Conservation (phyloP, 352 stramenopile species). For the Peronospora destructor region DNA sequence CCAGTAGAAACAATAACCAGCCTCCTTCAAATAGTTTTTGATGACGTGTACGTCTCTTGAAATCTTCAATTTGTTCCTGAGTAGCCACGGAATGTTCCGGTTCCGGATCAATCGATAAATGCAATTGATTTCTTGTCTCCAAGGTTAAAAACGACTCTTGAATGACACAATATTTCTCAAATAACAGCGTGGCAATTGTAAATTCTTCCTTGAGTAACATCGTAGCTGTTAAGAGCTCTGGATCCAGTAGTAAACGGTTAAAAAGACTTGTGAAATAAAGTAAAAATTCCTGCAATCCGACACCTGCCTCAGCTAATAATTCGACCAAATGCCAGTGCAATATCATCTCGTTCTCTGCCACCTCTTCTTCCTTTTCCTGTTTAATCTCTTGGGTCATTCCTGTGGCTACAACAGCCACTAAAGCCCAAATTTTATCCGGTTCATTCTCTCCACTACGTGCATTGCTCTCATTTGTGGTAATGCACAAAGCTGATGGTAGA, state of each 20-base stretch:
- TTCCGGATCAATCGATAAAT: conserved; percentile 14
- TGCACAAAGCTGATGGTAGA: conserved; percentile 12
- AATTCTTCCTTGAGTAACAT: conserved; percentile 80
- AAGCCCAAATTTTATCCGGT: conserved; percentile 34
- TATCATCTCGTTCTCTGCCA: neutral
- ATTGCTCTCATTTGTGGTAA: conserved; percentile 19
- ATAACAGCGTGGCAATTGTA: conserved; percentile 61
- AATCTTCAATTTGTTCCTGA: conserved; percentile 13
- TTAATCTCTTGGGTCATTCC: conserved; percentile 37
- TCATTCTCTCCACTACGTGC: conserved; percentile 17
- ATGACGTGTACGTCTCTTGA: conserved; percentile 9
- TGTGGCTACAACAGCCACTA: conserved; percentile 44
- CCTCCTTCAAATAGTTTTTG: conserved; percentile 53
- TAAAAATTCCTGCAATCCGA: conserved; percentile 59
- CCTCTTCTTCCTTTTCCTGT: conserved; percentile 17
- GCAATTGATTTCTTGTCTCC: neutral
- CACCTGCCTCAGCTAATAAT: conserved; percentile 41
- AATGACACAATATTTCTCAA: conserved; percentile 68
- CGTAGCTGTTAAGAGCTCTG: conserved; percentile 58
- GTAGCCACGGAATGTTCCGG: conserved; percentile 14
- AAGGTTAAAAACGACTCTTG: conserved; percentile 34
- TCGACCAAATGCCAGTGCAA: conserved; percentile 34
- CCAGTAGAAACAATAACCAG: conserved; percentile 72
- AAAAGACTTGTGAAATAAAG: conserved; percentile 73
- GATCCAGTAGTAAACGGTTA: conserved; percentile 66